phyloP scores from a whole-genome alignment of 345 rosid genomes.

The rapeseed (Brassica napus) region Da-Ae NC_063449.1:46171501-46172000 shows the following conservation, averaged over 20 bases:
- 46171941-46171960: too few relatives aligned
- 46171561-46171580: neutral
- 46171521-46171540: too few relatives aligned
- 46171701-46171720: slow-evolving; percentile 28
- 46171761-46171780: neutral
- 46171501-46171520: slow-evolving; percentile 34
- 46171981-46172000: too few relatives aligned
- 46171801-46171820: neutral
- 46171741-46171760: neutral
- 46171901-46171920: too few relatives aligned
- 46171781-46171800: neutral
- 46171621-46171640: slow-evolving; percentile 22
- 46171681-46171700: slow-evolving; percentile 27
- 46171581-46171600: slow-evolving; percentile 10
- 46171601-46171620: slow-evolving; percentile 14
- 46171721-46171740: slow-evolving; percentile 15
- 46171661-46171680: slow-evolving; percentile 29
- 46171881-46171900: too few relatives aligned
- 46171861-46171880: too few relatives aligned
- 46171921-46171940: too few relatives aligned
- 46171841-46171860: too few relatives aligned
- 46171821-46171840: neutral
- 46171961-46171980: too few relatives aligned
- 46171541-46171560: too few relatives aligned
- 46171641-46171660: neutral